Evolutionary conservation across 148 eudicot genomes (phyloP).

Genomic region (Rhododendron mucronatum): DNA sequence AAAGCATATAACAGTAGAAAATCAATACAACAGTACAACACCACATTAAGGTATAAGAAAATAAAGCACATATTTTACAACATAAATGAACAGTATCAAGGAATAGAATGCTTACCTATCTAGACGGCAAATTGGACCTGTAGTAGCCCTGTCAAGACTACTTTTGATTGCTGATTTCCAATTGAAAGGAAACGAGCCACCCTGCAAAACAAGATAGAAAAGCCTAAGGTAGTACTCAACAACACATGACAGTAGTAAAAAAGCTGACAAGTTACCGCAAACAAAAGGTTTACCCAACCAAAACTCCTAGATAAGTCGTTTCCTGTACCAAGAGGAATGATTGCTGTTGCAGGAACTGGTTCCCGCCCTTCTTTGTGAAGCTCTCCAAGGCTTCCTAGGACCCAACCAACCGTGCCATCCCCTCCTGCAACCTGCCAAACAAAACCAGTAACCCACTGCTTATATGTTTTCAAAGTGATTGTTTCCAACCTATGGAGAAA

Average conservation of each 20-base stretch:
- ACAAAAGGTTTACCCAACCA: conserved; percentile 66
- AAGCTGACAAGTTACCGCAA: background rate
- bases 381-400: conserved; percentile 77
- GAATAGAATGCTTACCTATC: conserved; percentile 50
- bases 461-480: background rate
- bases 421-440: conserved; percentile 82
- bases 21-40: background rate
- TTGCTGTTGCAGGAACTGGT: conserved; percentile 76
- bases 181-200: conserved; percentile 89
- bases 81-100: conserved; percentile 1
- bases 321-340: conserved; percentile 98
- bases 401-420: conserved; percentile 95
- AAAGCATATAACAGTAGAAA: background rate
- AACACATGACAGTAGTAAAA: background rate
- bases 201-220: conserved; percentile 30
- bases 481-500: background rate
- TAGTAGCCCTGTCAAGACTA: conserved; percentile 56
- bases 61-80: background rate
- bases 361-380: conserved; percentile 58
- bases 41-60: background rate
- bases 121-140: conserved; percentile 44
- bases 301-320: conserved; percentile 92
- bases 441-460: background rate
- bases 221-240: background rate
- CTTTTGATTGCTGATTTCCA: conserved; percentile 82